Base-by-base conservation (phyloP, 768 basidiomycete genomes). In the Crassisporium funariophilum region DNA sequence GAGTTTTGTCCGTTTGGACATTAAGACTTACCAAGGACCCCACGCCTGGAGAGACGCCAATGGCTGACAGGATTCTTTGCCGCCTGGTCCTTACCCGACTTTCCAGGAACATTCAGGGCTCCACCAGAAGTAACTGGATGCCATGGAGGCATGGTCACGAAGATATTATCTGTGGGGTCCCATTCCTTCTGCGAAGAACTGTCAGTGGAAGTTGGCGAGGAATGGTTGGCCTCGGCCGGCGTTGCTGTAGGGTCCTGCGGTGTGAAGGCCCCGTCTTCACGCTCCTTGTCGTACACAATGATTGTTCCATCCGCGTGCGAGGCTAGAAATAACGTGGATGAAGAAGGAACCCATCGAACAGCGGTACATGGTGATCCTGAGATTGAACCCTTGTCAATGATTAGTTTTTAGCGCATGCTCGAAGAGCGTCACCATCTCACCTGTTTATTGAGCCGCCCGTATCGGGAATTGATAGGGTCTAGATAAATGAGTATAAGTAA, bases 261-360 rank as follows among this genome's bases (percentile, higher is more conserved):
- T 1, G 71, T 79, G 59, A 93, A 93, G 2, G 73, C 57, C 12
- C 89, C 90, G 49, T 95, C 93, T 38, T 93, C 92, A 23, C 90
- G 85, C 56, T 95, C 92, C 59, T 86, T 91, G 67, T 95, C 93
- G 57, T 91, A 95, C 13, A 93, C 82, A 29, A 94, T 78, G 49
- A 95, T 84, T 4, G 91, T 86, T 4, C 93, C 93, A 54, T 95
- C 91, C 17, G 87, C 88, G 62, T 95, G 90, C 5, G 90, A 87
- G 12, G 85, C 91, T 23, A 94, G 76, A 62, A 95, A 94, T 13
- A 93, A 77, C 27, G 86, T 85, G 1, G 83, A 73, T 0, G 89
- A 89, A 3, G 79, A 76, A 6, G 91, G 90, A 5, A 94, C 88
- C 91, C 93, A 94, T 52, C 83, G 82, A 23, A 95, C 82, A n/a